phyloP scores from a whole-genome alignment of 2,329 filamentous ascomycete genomes.

The Monosporascus cannonballus region DNA sequence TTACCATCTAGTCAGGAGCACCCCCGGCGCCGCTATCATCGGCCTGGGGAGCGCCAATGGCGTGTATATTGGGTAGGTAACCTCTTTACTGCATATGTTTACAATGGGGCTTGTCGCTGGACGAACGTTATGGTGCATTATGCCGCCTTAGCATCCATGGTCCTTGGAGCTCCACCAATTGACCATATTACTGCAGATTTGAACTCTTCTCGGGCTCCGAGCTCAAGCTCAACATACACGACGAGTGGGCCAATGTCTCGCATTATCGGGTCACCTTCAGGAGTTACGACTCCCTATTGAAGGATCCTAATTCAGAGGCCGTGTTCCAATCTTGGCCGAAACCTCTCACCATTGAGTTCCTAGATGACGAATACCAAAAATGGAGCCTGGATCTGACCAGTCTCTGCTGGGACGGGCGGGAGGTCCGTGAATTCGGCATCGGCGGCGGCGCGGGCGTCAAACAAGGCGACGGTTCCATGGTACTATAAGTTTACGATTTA shows the following conservation, averaged over 20 bases:
- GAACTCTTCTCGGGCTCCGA: not conserved
- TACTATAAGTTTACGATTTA: not conserved
- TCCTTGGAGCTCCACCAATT: no score
- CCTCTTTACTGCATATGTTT: not conserved
- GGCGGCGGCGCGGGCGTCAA: not conserved
- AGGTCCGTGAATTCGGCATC: not conserved
- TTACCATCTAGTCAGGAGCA: not conserved
- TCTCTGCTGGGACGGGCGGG: not conserved
- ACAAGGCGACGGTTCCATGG: not conserved
- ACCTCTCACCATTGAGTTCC: not conserved
- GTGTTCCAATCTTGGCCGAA: not conserved
- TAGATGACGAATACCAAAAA: not conserved
- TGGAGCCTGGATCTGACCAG: not conserved
- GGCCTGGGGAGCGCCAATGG: not conserved
- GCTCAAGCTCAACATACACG: not conserved
- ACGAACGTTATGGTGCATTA: no score
- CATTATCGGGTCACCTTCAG: not conserved
- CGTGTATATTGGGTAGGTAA: not conserved
- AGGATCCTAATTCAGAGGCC: not conserved
- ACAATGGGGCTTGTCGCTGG: no score
- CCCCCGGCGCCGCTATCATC: not conserved
- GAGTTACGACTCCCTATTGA: not conserved
- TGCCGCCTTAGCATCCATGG: no score
- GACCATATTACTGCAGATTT: not conserved
- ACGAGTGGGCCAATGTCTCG: not conserved